Evolutionary conservation across 1,139 yeast genomes (phyloP), one percentile per base, ranked within the genome.

Genomic region (Spathaspora sp.): DNA sequence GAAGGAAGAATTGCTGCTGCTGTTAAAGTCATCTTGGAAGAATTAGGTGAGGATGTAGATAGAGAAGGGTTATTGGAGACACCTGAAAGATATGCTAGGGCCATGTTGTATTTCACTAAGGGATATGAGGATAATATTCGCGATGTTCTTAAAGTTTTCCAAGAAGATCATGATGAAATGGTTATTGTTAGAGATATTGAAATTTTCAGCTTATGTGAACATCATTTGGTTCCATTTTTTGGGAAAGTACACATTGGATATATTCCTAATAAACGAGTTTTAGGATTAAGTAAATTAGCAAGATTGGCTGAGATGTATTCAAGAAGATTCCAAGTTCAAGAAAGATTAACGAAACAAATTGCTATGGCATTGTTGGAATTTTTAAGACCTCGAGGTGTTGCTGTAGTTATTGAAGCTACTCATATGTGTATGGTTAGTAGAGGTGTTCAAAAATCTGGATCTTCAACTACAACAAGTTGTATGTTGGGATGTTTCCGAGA

Each of bases 371-470:
- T 93, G 44, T 83, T 86, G 65, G 97, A 90, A 60, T 88, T 91
- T 51, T 74, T 93, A 58, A 85, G 86, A 61, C 99, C 99, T 15
- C 79, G 93, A 58, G 99, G 99, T 47, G 99, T 93, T 11, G 99
- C 98, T 0, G 99, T 93, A 37, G 97, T 93, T 20, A 90, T 93
- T 61, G 99, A 93, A 67, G 98, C 98, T 24, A 82, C 95, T 8
- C 99, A 93, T 64, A 93, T 95, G 99, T 93, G 99, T 67, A 93
- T 93, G 99, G 98, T 91, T 27, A 89, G 96, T 66, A 81, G 99
- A 62, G 99, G 99, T 43, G 90, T 93, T 20, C 97, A 93, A 65
- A 95, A 93, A 68, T 83, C 96, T 0, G 97, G 98, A 1, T 86
- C 96, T 17, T 80, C 89, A 24, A 93, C 99, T 2, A 84, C 93